Base-by-base conservation (phyloP, 2,329 filamentous ascomycete species). In the Apiospora phragmitis region DNA sequence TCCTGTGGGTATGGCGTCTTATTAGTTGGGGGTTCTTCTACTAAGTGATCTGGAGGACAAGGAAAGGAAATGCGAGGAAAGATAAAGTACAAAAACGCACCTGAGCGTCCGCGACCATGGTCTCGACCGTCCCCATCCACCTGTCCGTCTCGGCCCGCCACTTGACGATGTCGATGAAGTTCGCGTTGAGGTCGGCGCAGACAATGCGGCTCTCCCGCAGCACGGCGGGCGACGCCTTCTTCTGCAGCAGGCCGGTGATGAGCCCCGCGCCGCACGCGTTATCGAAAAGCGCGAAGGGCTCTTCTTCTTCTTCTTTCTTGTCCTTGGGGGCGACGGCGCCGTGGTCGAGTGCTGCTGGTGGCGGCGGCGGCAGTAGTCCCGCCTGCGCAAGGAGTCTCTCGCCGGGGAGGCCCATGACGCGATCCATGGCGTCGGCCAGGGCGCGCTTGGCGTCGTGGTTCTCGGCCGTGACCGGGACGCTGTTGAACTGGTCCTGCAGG, bases 261-360 rank as follows among this genome's bases (percentile, higher is more conserved):
- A 38, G 42, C 11, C 65, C 65, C 29, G 42, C n/a, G 65, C 65
- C 65, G 42, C 65, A 67, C 24, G 65, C 65, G 65, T 47, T 32
- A 42, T 67, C 65, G 8, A 67, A 24, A 16, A 67, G 65, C 8
- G 8, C 65, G 14, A 67, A 67, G 16, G 65, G 42, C 26, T 67
- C 42, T 12, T 24, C 42, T 14, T 21, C 12, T n/a, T 21, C 32
- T 3, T 24, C 32, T 4, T n/a, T 3, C 21, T n/a, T 18, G 59
- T 42, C 21, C 21, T 42, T 26, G 16, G 16, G 16, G 29, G 2
- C 32, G 14, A 1, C 32, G 59, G 11, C 18, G 7, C 3, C 55
- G 16, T 1, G 24, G n/a, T 24, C 41, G 24, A 6, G 8, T 14
- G n/a, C n/a, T n/a, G n/a, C n/a, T n/a, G n/a, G n/a, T n/a, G n/a